Conservation (phyloP, 116 monocot genomes). For the Phalaenopsis hybrid region DNA sequence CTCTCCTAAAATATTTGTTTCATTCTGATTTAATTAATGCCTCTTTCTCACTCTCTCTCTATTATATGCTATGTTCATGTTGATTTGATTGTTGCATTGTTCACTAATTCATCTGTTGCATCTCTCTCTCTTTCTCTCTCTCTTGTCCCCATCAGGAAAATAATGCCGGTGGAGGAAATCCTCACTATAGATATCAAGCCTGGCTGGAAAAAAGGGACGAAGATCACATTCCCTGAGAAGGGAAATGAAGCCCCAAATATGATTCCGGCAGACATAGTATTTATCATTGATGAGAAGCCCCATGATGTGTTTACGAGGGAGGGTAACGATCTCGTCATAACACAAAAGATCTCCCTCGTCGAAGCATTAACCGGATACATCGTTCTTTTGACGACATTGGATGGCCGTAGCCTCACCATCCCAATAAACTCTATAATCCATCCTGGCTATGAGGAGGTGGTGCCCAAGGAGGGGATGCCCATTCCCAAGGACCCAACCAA, state of each 20-base stretch:
- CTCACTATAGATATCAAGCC: constrained; percentile 17
- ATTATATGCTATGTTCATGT: no score
- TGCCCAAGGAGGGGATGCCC: constrained; percentile 21
- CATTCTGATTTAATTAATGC: no score
- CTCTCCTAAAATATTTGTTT: no score
- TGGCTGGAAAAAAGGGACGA: constrained; percentile 21
- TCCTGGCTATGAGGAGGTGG: constrained; percentile 14
- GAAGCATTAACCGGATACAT: constrained; percentile 20
- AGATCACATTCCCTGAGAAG: constrained; percentile 21
- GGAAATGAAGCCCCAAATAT: constrained; percentile 15
- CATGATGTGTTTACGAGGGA: constrained; percentile 16
- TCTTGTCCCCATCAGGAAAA: constrained; percentile 1
- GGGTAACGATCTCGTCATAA: constrained; percentile 13
- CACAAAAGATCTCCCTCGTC: constrained; percentile 20
- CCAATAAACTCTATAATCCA: constrained; percentile 11
- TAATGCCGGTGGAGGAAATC: constrained; percentile 17
- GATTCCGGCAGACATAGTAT: constrained; percentile 20
- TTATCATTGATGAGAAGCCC: constrained; percentile 22
- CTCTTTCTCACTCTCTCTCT: no score
- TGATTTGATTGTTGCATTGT: no score
- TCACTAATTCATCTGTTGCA: no score
- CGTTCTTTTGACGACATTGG: constrained; percentile 15
- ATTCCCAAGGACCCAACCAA: constrained; percentile 18
- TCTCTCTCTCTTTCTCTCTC: no score
- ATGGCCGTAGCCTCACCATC: constrained; percentile 17